Percentiles rank a stretch among this genome's conserved stretches.
Conservation (phyloP, 495 filamentous ascomycete genomes). For the Penicillium chermesinum region DNA sequence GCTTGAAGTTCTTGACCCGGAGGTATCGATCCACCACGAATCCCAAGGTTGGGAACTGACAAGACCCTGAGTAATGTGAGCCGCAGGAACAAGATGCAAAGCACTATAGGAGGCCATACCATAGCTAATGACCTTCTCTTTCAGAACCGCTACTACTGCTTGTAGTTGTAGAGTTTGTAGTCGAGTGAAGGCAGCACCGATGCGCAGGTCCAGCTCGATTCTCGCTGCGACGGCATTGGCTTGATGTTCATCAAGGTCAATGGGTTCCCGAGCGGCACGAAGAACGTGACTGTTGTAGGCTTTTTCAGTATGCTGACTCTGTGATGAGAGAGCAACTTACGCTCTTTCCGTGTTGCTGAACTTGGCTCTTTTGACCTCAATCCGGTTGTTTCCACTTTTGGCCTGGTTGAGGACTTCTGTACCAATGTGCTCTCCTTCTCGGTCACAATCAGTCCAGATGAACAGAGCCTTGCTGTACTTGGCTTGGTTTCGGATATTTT, state of each 20-base stretch:
- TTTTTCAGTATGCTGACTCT: background rate
- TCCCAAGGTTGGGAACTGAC: slow-evolving; percentile 93
- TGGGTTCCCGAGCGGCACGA: slow-evolving; percentile 69
- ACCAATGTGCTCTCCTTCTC: slow-evolving; percentile 95
- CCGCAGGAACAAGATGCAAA: background rate
- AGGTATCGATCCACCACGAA: slow-evolving; percentile 97
- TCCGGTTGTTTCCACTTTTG: slow-evolving; percentile 59
- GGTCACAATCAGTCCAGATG: slow-evolving; percentile 99
- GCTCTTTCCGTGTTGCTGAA: slow-evolving; percentile 96
- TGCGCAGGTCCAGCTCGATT: slow-evolving; percentile 88
- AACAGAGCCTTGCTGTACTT: slow-evolving; percentile 64
- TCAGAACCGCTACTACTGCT: slow-evolving; percentile 56
- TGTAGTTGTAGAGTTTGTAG: slow-evolving; percentile 73
- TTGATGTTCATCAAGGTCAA: slow-evolving; percentile 77
- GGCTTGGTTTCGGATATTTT: slow-evolving; percentile 79
- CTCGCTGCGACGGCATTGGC: slow-evolving; percentile 83
- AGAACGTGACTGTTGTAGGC: slow-evolving; percentile 59
- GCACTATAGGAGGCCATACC: slow-evolving; percentile 44
- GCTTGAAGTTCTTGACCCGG: slow-evolving; percentile 84
- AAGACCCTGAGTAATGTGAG: slow-evolving; percentile 62
- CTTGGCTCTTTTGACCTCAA: slow-evolving; percentile 77
- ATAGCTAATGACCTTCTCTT: slow-evolving; percentile 72
- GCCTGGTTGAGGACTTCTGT: slow-evolving; percentile 86
- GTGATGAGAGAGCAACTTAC: slow-evolving; percentile 42
- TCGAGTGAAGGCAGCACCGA: slow-evolving; percentile 90